Evolutionary conservation across 2,329 filamentous ascomycete species (phyloP), one percentile per base, ranked within the genome.

Genomic region (Daldinia sp.): DNA sequence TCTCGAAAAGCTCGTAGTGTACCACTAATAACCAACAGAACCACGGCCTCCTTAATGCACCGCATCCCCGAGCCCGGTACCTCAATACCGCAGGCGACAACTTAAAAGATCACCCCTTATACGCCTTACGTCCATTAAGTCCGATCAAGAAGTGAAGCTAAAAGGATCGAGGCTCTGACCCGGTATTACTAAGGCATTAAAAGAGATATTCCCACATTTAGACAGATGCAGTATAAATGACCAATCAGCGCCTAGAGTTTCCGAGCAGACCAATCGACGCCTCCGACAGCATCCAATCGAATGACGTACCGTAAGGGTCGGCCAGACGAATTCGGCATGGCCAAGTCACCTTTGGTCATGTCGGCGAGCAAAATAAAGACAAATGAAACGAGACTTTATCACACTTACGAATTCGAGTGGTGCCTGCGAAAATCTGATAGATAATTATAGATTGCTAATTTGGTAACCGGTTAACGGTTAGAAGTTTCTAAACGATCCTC

Each of bases 181-280:
- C 17, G 32, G 15, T n/a, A 19, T 32, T 49, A 34, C 10, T 23
- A 34, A 11, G 47, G 13, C 35, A 34, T 37, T 43, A 9, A 55
- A 29, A 25, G 19, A 29, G 35, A 13, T 5, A 35, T 45, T 9
- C 39, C 39, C 39, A 45, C 39, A 45, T 45, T 45, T 15, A 25
- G 8, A 45, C 39, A 15, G 21, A 13, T 4, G 21, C 11, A 23
- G 13, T 3, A 4, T 3, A 27, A 25, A 11, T 19, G 9, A 21
- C 34, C 34, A 53, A 39, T 39, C 25, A 53, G 15, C 34, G 15
- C 6, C 1, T 35, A 39, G 23, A 30, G 50, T 53, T 53, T 29
- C 34, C 34, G 32, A 53, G 15, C 23, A n/a, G 30, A 4, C 66
- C 64, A 68, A 68, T 68, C 56, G 58, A 50, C 49, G 11, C 29